phyloP scores from a whole-genome alignment of 2,329 filamentous ascomycete genomes.

The Colletotrichum lindemuthianum region DNA sequence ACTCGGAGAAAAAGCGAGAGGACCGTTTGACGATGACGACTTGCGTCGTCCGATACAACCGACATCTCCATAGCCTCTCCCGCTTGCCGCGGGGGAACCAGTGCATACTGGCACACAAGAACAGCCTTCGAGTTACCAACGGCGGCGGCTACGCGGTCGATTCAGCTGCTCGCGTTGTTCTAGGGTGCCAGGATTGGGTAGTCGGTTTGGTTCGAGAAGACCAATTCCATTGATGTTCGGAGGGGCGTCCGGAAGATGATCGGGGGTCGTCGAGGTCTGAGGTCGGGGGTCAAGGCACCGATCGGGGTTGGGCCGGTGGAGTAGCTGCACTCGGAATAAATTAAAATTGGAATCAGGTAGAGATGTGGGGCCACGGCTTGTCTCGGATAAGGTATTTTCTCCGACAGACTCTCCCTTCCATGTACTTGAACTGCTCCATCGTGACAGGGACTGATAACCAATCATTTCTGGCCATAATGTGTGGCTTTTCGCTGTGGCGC shows the following conservation, averaged over 20 bases:
- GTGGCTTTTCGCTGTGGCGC: no score
- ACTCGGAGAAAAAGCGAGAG: no score
- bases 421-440: no score
- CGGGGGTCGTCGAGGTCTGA: background rate
- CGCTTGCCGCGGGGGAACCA: slow-evolving; percentile 8
- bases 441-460: no score
- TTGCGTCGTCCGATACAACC: background rate
- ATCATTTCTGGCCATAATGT: no score
- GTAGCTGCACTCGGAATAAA: slow-evolving; percentile 16
- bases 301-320: slow-evolving; percentile 14
- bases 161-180: background rate
- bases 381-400: slow-evolving; percentile 30
- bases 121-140: slow-evolving; percentile 7
- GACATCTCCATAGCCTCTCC: slow-evolving; percentile 2
- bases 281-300: slow-evolving; percentile 9
- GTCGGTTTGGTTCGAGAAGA: background rate
- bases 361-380: slow-evolving; percentile 14
- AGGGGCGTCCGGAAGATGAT: background rate
- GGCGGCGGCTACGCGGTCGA: slow-evolving; percentile 7
- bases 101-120: background rate
- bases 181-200: slow-evolving; percentile 14
- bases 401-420: background rate
- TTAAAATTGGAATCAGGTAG: slow-evolving; percentile 30
- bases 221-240: no score
- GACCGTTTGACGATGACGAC: no score